These are phyloP conservation scores for Debaryomyces singareniensis DNA, from an alignment of 1,139 yeast species.

Conservation along the genomic window DNA sequence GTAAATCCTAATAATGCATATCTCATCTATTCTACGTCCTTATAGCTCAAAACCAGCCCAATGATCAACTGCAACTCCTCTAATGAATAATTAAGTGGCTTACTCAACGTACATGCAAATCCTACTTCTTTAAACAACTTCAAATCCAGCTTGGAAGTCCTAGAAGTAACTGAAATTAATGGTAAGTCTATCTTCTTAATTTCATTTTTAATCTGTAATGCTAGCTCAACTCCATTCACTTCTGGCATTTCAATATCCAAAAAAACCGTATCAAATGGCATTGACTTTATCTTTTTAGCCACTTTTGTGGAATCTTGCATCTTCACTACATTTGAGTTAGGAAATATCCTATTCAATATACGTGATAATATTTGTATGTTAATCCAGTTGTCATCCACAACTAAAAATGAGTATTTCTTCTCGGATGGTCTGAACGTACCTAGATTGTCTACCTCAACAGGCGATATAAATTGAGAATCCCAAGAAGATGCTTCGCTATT, in stretches of 20 bases:
- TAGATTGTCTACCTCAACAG: constrained; percentile 3
- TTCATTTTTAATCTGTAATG: constrained; percentile 19
- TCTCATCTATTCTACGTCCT: too few relatives aligned
- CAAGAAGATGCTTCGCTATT: too few relatives aligned
- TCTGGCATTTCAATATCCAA: constrained; percentile 45
- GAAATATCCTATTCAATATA: constrained; percentile 29
- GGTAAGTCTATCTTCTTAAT: constrained; percentile 19
- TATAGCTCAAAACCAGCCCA: too few relatives aligned
- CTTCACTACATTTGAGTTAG: constrained; percentile 22
- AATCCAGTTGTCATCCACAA: constrained; percentile 41
- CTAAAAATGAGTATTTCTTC: constrained; percentile 22
- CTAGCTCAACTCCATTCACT: constrained; percentile 37
- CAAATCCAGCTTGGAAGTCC: constrained; percentile 21
- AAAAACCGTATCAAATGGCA: constrained; percentile 29
- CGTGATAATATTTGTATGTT: constrained; percentile 33
- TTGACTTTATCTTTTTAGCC: constrained; percentile 12
- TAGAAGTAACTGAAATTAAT: constrained; percentile 40
- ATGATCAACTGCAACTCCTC: background rate
- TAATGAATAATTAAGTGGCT: constrained; percentile 29
- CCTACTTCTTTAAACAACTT: constrained; percentile 26
- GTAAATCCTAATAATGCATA: too few relatives aligned
- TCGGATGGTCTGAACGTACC: constrained; percentile 14
- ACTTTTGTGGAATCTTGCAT: constrained; percentile 29
- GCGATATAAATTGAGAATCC: constrained; percentile 4
- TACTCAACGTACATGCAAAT: constrained; percentile 36